Evolutionary conservation across 129 eudicot genomes (phyloP).

Genomic region (Calendula officinalis): DNA sequence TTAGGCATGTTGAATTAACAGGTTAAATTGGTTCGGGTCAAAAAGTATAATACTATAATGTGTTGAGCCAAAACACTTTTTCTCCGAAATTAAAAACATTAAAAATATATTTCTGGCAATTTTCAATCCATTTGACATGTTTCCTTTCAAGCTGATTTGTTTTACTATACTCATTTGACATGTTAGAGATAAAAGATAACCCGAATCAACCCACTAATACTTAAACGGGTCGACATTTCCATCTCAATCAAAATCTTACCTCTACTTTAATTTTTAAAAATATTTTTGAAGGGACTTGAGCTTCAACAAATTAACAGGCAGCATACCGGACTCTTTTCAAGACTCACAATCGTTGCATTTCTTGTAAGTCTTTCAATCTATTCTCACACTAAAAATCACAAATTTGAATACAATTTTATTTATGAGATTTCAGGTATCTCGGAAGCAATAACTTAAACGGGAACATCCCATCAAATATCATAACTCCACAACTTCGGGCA

Average conservation of each 20-base stretch:
- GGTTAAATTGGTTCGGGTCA: background rate
- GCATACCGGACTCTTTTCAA: conserved; percentile 51
- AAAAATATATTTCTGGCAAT: background rate
- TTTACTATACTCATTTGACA: too few species aligned
- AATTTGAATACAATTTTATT: conserved; percentile 7
- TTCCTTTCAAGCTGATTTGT: too few species aligned
- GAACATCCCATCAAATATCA: conserved; percentile 48
- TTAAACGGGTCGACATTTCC: background rate
- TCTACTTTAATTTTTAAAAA: conserved; percentile 14
- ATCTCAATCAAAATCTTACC: conserved; percentile 6
- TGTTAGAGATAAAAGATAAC: too few species aligned
- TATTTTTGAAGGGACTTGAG: conserved; percentile 62
- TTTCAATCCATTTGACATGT: background rate
- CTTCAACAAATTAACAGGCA: conserved; percentile 70
- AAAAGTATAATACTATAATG: too few species aligned
- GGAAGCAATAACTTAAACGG: conserved; percentile 67
- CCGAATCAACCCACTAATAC: background rate
- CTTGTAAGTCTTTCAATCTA: conserved; percentile 46
- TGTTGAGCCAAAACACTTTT: too few species aligned
- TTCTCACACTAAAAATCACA: background rate
- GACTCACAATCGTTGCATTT: conserved; percentile 46
- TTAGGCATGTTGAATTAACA: background rate
- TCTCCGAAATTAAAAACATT: background rate
- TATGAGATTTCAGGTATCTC: conserved; percentile 52
- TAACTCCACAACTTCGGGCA: conserved; percentile 53